Evolutionary conservation across 768 basidiomycete genomes (phyloP), one percentile per base, ranked within the genome.

Genomic region (Collybia nuda): DNA sequence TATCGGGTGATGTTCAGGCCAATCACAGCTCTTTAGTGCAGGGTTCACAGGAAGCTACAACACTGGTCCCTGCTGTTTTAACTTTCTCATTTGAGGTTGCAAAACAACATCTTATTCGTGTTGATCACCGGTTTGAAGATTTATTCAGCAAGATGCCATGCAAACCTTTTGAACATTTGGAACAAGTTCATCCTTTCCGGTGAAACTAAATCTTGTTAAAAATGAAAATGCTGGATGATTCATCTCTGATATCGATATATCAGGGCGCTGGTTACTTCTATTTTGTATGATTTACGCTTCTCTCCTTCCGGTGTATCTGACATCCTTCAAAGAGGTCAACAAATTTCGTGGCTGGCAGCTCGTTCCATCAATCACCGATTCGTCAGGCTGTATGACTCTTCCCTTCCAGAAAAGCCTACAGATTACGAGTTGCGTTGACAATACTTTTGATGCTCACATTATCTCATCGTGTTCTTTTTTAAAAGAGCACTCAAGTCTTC

Each of bases 331-430:
- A 88, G 86, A 35, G 85, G 80, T 4, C 88, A 89, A 64, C 89
- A 93, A 62, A 89, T 93, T 19, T 91, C 89, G 1, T 92, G 88
- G 89, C 67, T 86, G 39, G 94, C 93, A 9, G 94, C 93, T 0
- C 77, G 88, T 18, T 84, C 90, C 17, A 92, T 96, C 52, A 84
- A 75, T 32, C 88, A 92, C 67, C 82, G 77, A 51, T 96, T 96
- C 66, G 71, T 84, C 44, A 78, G 88, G 21, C 67, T 95, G 15
- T 95, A 82, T 64, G 82, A 92, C 57, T 81, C 82, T 15, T 73
- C 80, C 7, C 69, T 93, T 2, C 88, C 90, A 0, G 90, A 91
- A 65, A 84, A 82, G 50, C 70, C 73, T 35, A 67, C 72, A 0
- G 81, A 84, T 40, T 73, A 78, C 59, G 63, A 67, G 79, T 79